phyloP scores from a whole-genome alignment of 306 rosid species.

The Pyrus pyrifolia region DNA sequence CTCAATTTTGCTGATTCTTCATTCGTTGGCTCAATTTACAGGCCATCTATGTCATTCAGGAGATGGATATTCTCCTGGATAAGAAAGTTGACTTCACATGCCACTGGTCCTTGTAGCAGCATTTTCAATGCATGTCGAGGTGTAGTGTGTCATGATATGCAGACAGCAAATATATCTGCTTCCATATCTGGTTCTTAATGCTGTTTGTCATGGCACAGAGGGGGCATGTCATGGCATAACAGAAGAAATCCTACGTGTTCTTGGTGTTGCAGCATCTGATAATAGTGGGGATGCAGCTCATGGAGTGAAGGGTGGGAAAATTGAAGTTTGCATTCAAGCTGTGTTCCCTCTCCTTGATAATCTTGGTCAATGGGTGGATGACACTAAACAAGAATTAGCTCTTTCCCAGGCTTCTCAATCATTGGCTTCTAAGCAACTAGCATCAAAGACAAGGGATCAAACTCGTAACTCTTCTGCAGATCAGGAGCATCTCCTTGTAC shows the following conservation, averaged over 20 bases:
- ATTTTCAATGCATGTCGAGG: slow-evolving; percentile 91
- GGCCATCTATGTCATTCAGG: slow-evolving; percentile 78
- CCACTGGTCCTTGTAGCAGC: slow-evolving; percentile 90
- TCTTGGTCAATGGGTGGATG: slow-evolving; percentile 97
- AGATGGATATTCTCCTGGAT: slow-evolving; percentile 88
- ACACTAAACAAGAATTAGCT: slow-evolving; percentile 76
- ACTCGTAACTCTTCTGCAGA: slow-evolving; percentile 33
- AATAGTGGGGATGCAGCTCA: slow-evolving; percentile 65
- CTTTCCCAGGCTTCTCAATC: slow-evolving; percentile 54
- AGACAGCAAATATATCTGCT: slow-evolving; percentile 73
- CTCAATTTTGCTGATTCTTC: slow-evolving; percentile 61
- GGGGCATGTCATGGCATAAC: slow-evolving; percentile 82
- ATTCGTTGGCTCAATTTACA: slow-evolving; percentile 61
- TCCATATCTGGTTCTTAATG: slow-evolving; percentile 91
- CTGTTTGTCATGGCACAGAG: slow-evolving; percentile 80
- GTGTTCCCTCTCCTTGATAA: slow-evolving; percentile 97
- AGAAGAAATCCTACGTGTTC: slow-evolving; percentile 81
- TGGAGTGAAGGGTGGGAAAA: slow-evolving; percentile 70
- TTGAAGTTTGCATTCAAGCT: slow-evolving; percentile 92
- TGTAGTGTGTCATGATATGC: slow-evolving; percentile 94
- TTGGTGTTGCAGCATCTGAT: slow-evolving; percentile 82
- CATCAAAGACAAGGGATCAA: slow-evolving; percentile 52
- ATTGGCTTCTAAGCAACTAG: slow-evolving; percentile 53
- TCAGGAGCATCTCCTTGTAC: slow-evolving; percentile 67
- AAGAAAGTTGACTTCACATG: slow-evolving; percentile 68